Base-by-base conservation (phyloP, 345 rosid species). In the Arabidopsis arenosa region DNA sequence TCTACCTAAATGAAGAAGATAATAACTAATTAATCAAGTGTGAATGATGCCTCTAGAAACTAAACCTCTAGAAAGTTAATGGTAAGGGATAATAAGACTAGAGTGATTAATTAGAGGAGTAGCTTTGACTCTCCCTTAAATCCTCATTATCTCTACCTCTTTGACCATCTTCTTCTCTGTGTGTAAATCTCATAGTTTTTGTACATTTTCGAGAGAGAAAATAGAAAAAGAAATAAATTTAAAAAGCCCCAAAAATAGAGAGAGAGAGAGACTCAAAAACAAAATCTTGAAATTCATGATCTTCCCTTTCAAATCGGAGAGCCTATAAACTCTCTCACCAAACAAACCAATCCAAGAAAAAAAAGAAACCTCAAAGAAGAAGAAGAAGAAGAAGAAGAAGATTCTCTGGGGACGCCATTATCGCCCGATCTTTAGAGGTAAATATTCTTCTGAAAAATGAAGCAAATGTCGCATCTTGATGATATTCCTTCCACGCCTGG, bases 401-500 rank as follows among this genome's bases (percentile, higher is more conserved):
- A 83, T 74, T 85, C 85, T 74, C 65, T 7, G 23, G 75, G 21
- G 61, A 65, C 60, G 70, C 62, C 77, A 73, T 63, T 51, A 28
- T 54, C 37, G n/a, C 54, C 10, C 30, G 30, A 51, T 51, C 33
- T 52, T 4, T 9, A 23, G 30, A 39, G 60, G 14, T 54, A 68
- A 2, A 53, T 39, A 53, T 23, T 23, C 26, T 23, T 23, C 26
- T 2, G 2, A 10, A 14, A 2, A 56, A 59, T 59, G 64, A 59
- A 59, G 45, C 60, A 55, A 55, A 55, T 85, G 88, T 87, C 91
- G 36, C 93, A 88, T 84, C 96, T 82, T 66, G 93, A 91, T 74
- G 78, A 88, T 73, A 82, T 61, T 36, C 96, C 98, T 4, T 91
- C 97, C 5, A 90, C 97, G 13, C 93, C 96, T 0, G 98, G 93